Conservation (phyloP, 2,329 filamentous ascomycete genomes). For the Microsporum canis region DNA sequence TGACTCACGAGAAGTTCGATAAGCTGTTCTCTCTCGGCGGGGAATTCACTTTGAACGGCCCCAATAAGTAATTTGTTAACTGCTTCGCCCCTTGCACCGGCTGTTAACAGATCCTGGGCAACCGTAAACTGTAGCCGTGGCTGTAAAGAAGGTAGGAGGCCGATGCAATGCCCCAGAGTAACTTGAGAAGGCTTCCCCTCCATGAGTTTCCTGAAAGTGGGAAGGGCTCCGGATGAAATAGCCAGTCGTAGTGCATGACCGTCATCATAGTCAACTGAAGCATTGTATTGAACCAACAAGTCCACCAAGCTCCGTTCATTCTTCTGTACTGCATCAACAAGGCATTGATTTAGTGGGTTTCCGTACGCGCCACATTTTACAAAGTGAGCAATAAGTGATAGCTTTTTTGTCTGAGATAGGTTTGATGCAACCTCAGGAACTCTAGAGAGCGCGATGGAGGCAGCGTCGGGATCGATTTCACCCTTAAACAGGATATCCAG, state of each 20-base stretch:
- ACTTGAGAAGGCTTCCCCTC: constrained; percentile 12
- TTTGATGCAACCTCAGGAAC: constrained; percentile 7
- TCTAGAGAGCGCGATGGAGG: constrained; percentile 33
- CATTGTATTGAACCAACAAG: constrained; percentile 16
- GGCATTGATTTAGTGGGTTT: constrained; percentile 14
- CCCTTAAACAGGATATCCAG: constrained; percentile 38
- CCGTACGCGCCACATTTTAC: constrained; percentile 14
- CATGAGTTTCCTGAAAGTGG: constrained; percentile 13
- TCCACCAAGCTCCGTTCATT: constrained; percentile 17
- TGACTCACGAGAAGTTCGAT: constrained; percentile 13
- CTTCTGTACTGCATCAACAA: constrained; percentile 16
- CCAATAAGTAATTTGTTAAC: constrained; percentile 9
- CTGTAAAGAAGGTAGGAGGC: constrained; percentile 7
- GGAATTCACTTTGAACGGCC: constrained; percentile 7
- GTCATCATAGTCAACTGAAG: constrained; percentile 19
- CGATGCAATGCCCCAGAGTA: constrained; percentile 11
- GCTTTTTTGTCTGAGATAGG: constrained; percentile 12
- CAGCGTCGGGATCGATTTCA: constrained; percentile 36
- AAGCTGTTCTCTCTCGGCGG: constrained; percentile 10
- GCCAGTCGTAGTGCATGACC: constrained; percentile 16
- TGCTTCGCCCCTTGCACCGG: constrained; percentile 13
- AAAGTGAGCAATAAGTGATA: constrained; percentile 15
- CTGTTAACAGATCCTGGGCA: constrained; percentile 9
- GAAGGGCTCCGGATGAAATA: constrained; percentile 10
- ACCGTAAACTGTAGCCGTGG: constrained; percentile 8